These are phyloP conservation scores for Candida pini DNA, from an alignment of 805 yeast genomes.

Conservation along the genomic window DNA sequence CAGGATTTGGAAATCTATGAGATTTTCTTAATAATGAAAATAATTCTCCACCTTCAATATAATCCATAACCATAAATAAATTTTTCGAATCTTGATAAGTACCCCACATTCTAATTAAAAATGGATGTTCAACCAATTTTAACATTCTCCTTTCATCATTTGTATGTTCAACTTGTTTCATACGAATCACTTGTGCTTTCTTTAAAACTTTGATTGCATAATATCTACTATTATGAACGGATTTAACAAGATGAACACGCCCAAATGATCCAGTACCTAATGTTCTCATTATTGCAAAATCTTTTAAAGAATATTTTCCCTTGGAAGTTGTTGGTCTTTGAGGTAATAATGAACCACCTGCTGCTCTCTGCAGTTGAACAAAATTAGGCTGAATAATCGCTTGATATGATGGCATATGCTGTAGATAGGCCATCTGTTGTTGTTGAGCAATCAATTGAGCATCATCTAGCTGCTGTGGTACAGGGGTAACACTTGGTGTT, in stretches of 20 bases:
- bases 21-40: conserved; percentile 52
- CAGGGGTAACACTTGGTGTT: conserved; percentile 1
- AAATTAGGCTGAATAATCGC: conserved; percentile 31
- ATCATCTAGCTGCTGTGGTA: no score
- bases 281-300: conserved; percentile 52
- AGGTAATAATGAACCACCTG: conserved; percentile 27
- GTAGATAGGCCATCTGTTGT: conserved; percentile 24
- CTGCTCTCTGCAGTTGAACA: conserved; percentile 21
- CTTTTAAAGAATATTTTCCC: conserved; percentile 51
- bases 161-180: conserved; percentile 61
- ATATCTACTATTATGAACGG: conserved; percentile 53
- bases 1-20: conserved; percentile 56
- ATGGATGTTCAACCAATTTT: conserved; percentile 54
- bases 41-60: conserved; percentile 59
- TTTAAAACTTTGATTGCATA: conserved; percentile 57
- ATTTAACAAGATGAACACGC: conserved; percentile 51
- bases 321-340: conserved; percentile 38
- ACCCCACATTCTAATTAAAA: conserved; percentile 62
- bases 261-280: conserved; percentile 61
- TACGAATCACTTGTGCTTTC: conserved; percentile 51
- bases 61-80: conserved; percentile 60
- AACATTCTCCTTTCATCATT: conserved; percentile 58
- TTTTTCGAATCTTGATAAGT: conserved; percentile 54
- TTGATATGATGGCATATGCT: conserved; percentile 31
- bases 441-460: conserved; percentile 23